Base-by-base conservation (phyloP, 2,329 filamentous ascomycete species). In the Teratosphaeria epicoccoides region DNA sequence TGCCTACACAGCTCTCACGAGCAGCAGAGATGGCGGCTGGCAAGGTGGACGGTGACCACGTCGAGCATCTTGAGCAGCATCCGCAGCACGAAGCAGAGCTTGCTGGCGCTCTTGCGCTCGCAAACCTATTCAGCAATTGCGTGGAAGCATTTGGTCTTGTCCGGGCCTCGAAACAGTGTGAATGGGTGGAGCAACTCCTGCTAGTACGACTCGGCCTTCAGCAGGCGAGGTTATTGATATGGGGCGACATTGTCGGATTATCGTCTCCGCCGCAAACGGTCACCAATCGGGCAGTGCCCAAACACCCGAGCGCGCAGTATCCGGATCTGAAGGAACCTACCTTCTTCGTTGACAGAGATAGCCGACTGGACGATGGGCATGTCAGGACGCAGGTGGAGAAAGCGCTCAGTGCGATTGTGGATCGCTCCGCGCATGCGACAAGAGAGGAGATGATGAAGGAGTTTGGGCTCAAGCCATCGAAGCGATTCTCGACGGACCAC, bases 81-180 rank as follows among this genome's bases (percentile, higher is more conserved):
- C 55, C 58, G 23, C 55, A 62, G 37, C 60, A 66, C 45, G 64
- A 66, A 55, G 61, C 55, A 24, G 53, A 59, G 10, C 66, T 74
- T 28, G 63, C 63, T 25, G 67, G 70, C 49, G 70, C 71, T 37
- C 62, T 71, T 47, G 68, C 68, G 6, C 68, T 75, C 11, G 71
- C 72, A 23, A 68, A 63, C 24, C 67, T 73, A 26, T 75, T 75
- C 67, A 72, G 70, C 59, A 70, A 68, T 45, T 74, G 71, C 53
- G 71, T 74, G 43, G 73, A 75, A 57, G 70, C 70, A 23, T 74
- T 75, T 62, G 71, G 70, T 33, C 64, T 72, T 24, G 71, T 76
- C 51, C 69, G 73, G 51, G 69, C 71, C 0, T 62, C 64, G 46
- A 70, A 71, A 46, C 66, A 71, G 52, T 69, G 68, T 57, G 67